Percentiles rank a stretch among this genome's conserved stretches.
Conservation (phyloP, 139 green algal species). For the Tetraselmis chui region DNA sequence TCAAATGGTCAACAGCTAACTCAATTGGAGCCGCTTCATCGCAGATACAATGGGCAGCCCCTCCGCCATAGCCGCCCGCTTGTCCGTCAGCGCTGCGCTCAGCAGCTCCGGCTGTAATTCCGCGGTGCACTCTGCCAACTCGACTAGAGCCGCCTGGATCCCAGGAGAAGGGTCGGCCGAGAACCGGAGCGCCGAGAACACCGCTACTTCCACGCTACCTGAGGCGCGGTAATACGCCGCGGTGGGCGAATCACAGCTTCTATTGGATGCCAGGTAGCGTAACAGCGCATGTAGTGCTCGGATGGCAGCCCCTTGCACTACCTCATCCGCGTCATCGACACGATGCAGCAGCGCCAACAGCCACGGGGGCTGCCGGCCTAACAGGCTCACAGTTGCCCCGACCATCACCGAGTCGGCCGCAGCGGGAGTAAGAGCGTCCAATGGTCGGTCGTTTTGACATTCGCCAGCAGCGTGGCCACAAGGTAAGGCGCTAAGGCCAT, state of each 20-base stretch:
- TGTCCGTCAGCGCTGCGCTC: not conserved
- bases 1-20: too few relatives aligned
- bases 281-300: not conserved
- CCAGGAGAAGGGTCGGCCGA: not conserved
- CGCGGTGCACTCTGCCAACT: not conserved
- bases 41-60: too few relatives aligned
- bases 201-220: not conserved
- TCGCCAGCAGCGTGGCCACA: too few relatives aligned
- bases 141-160: not conserved
- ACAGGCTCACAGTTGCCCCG: too few relatives aligned
- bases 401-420: not conserved
- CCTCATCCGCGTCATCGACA: not conserved
- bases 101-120: not conserved
- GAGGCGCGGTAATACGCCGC: not conserved
- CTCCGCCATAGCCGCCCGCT: too few relatives aligned
- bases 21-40: too few relatives aligned
- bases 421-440: too few relatives aligned
- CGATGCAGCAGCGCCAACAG: not conserved
- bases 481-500: too few relatives aligned
- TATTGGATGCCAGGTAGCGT: not conserved
- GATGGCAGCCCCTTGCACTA: not conserved
- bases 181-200: not conserved
- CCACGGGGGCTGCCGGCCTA: not conserved
- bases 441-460: too few relatives aligned
- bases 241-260: not conserved